Evolutionary conservation across 345 rosid species (phyloP).

Genomic region (Acer campestre): DNA sequence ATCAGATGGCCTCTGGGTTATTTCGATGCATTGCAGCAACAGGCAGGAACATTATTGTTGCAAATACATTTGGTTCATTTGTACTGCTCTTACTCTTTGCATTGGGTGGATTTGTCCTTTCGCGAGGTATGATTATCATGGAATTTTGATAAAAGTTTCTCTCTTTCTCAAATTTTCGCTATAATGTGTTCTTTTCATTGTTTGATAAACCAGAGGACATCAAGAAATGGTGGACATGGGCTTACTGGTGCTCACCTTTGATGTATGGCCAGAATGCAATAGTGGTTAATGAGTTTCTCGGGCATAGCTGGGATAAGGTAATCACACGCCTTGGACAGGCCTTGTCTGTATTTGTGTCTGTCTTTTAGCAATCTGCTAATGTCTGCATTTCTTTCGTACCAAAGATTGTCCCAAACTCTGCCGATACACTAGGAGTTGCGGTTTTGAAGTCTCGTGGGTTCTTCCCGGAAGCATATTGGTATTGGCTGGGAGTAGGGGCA

Average conservation of each 20-base stretch:
- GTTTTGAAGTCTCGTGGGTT: slow-evolving; percentile 44
- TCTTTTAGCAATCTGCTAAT: slow-evolving; percentile 2
- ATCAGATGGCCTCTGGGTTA: slow-evolving; percentile 54
- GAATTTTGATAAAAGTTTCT: background rate
- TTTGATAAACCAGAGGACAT: slow-evolving; percentile 41
- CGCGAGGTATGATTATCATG: slow-evolving; percentile 24
- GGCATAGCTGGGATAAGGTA: slow-evolving; percentile 56
- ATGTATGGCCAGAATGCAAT: slow-evolving; percentile 69
- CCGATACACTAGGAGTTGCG: slow-evolving; percentile 45
- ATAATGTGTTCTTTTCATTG: background rate
- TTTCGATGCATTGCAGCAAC: slow-evolving; percentile 55
- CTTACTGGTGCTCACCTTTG: slow-evolving; percentile 59
- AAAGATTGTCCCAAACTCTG: slow-evolving; percentile 14
- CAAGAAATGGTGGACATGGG: slow-evolving; percentile 72
- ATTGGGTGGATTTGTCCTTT: slow-evolving; percentile 48
- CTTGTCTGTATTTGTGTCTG: slow-evolving; percentile 2
- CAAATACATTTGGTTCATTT: slow-evolving; percentile 54
- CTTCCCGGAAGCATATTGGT: slow-evolving; percentile 46
- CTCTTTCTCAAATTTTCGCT: background rate
- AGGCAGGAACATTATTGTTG: slow-evolving; percentile 53
- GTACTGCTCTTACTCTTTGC: slow-evolving; percentile 42
- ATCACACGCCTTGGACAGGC: background rate
- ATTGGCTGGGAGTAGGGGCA: slow-evolving; percentile 58
- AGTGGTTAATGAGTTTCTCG: slow-evolving; percentile 49
- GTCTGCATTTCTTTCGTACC: background rate